Percentiles rank a stretch among this genome's conserved stretches.
Evolutionary conservation across 371 early-diverging fungal species (phyloP).

Genomic region (Mortierella sp.): DNA sequence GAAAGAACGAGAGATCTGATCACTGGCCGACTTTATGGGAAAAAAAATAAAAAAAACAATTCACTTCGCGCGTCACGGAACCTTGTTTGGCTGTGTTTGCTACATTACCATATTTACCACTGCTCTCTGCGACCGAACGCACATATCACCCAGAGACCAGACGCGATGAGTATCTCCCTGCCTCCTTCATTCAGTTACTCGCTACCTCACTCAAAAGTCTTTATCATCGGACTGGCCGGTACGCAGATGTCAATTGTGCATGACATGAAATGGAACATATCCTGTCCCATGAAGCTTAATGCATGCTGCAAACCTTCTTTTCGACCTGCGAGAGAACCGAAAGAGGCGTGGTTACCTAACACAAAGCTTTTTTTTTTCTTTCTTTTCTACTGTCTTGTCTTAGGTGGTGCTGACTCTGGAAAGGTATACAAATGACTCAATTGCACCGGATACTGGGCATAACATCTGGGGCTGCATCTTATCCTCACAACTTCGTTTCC

Average conservation of each 20-base stretch:
- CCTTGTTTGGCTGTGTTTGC: background rate
- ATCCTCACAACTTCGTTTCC: too few relatives aligned
- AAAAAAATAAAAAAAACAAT: too few relatives aligned
- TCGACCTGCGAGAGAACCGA: too few relatives aligned
- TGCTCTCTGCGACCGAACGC: too few relatives aligned
- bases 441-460: too few relatives aligned
- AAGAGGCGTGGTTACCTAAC: too few relatives aligned
- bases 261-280: background rate
- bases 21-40: too few relatives aligned
- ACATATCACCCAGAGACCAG: background rate
- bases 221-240: constrained; percentile 52
- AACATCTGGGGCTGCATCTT: too few relatives aligned
- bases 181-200: constrained; percentile 33
- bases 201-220: constrained; percentile 39
- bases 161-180: constrained; percentile 31
- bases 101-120: too few relatives aligned
- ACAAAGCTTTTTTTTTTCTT: background rate
- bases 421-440: constrained; percentile 24
- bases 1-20: constrained; percentile 11
- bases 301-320: background rate
- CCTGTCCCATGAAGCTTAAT: background rate
- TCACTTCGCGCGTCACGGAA: too few relatives aligned
- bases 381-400: background rate
- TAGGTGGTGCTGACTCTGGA: constrained; percentile 53
- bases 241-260: background rate